Evolutionary conservation across 371 early-diverging fungal genomes (phyloP).

Genomic region (Rhizopus sp.): DNA sequence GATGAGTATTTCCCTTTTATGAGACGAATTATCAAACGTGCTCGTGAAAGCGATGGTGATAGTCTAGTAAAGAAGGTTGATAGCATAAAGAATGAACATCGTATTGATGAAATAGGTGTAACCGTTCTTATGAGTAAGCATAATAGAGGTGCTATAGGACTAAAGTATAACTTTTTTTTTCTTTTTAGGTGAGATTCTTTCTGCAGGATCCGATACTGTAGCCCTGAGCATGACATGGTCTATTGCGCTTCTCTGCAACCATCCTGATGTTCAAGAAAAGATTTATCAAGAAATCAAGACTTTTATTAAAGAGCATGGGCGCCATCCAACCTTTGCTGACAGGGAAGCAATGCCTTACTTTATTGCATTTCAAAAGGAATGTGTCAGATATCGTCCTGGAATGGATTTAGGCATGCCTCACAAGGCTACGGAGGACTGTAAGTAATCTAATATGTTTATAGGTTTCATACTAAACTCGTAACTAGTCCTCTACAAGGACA

Average conservation of each 20-base stretch:
- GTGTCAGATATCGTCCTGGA: conserved; percentile 27
- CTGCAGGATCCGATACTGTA: conserved; percentile 14
- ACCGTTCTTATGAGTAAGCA: conserved; percentile 25
- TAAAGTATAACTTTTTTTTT: neutral
- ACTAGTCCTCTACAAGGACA: conserved; percentile 14
- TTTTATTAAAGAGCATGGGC: conserved; percentile 19
- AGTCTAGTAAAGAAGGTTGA: conserved; percentile 16
- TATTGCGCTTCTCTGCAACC: conserved; percentile 15
- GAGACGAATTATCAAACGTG: neutral
- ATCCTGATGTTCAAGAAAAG: conserved; percentile 22
- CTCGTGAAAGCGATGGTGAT: conserved; percentile 6
- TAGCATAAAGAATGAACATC: conserved; percentile 8
- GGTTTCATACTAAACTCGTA: neutral
- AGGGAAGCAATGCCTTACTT: conserved; percentile 23
- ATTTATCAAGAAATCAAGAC: conserved; percentile 17
- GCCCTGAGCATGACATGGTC: conserved; percentile 12
- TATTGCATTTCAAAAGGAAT: conserved; percentile 32
- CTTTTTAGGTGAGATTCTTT: conserved; percentile 17
- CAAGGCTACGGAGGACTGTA: conserved; percentile 32
- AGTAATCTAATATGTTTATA: neutral
- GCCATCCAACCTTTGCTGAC: conserved; percentile 23
- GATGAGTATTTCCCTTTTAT: neutral
- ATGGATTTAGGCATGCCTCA: conserved; percentile 34
- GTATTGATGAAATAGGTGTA: conserved; percentile 15
- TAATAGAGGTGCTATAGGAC: neutral